phyloP scores from a whole-genome alignment of 2,329 filamentous ascomycete species.

The Sporothrix pallida region DNA sequence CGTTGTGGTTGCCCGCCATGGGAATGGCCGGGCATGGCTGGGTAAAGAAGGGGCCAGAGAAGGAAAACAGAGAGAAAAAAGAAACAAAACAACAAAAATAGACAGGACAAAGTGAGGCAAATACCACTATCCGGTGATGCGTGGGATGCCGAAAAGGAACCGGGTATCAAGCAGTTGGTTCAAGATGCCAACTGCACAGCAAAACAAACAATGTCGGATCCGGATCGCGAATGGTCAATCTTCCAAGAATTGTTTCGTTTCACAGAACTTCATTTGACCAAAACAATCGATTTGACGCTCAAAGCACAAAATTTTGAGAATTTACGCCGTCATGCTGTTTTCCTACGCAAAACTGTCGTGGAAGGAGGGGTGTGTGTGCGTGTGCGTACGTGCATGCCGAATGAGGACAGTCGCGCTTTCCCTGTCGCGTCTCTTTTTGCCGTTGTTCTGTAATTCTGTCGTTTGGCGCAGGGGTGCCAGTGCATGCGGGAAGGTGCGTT shows the following conservation, averaged over 20 bases:
- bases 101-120: neutral
- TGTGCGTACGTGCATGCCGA: neutral
- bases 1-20: slow-evolving; percentile 34
- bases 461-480: neutral
- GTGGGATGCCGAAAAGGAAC: neutral
- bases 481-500: slow-evolving; percentile 25
- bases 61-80: neutral
- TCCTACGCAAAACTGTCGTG: neutral
- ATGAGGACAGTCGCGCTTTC: slow-evolving; percentile 18
- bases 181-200: neutral
- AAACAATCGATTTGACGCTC: neutral
- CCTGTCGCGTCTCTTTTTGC: slow-evolving; percentile 16
- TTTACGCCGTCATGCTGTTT: neutral
- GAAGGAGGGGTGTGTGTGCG: neutral
- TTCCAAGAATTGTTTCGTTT: neutral
- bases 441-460: neutral
- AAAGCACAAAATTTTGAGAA: neutral
- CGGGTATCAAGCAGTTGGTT: neutral
- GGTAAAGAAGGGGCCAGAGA: neutral
- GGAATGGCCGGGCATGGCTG: slow-evolving; percentile 4
- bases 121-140: too few species aligned
- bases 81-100: neutral
- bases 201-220: neutral
- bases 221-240: neutral
- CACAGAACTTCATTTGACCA: neutral